Percentiles rank a stretch among this genome's conserved stretches.
phyloP scores from a whole-genome alignment of 345 rosid species.

The Iberis pinnata region DNA sequence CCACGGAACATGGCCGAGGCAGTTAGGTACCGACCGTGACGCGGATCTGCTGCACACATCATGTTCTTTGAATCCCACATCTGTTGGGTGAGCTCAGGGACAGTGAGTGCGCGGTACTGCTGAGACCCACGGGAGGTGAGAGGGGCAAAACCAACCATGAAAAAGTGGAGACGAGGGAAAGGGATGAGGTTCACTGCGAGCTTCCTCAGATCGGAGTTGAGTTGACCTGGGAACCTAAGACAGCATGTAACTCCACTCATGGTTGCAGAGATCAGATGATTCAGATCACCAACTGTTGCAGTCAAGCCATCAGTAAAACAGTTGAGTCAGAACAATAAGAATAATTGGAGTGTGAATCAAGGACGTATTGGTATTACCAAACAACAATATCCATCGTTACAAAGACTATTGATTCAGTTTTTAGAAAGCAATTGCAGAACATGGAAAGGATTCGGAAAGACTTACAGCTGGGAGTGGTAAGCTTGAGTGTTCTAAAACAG shows the following conservation, averaged over 20 bases:
- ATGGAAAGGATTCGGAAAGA: neutral
- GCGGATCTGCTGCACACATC: conserved; percentile 79
- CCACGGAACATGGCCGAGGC: conserved; percentile 84
- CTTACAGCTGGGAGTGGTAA: conserved; percentile 81
- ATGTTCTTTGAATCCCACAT: conserved; percentile 87
- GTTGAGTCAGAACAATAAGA: neutral
- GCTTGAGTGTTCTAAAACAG: conserved; percentile 80
- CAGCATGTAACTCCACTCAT: conserved; percentile 82
- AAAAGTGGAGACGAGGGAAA: conserved; percentile 71
- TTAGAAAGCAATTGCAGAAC: neutral
- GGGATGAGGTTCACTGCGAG: conserved; percentile 80
- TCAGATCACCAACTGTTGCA: conserved; percentile 63
- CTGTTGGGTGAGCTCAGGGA: conserved; percentile 76
- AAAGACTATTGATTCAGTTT: neutral
- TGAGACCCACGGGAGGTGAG: conserved; percentile 72
- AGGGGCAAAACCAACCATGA: conserved; percentile 76
- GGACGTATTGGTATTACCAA: neutral
- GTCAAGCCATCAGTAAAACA: conserved; percentile 5
- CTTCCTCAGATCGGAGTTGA: conserved; percentile 71
- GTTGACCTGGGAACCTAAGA: conserved; percentile 81
- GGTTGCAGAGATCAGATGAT: conserved; percentile 70
- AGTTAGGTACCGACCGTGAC: conserved; percentile 63
- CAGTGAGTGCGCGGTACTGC: conserved; percentile 65
- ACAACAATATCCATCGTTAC: neutral
- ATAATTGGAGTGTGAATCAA: neutral